Evolutionary conservation across 768 basidiomycete genomes (phyloP).

Genomic region (Auriscalpium vulgare): DNA sequence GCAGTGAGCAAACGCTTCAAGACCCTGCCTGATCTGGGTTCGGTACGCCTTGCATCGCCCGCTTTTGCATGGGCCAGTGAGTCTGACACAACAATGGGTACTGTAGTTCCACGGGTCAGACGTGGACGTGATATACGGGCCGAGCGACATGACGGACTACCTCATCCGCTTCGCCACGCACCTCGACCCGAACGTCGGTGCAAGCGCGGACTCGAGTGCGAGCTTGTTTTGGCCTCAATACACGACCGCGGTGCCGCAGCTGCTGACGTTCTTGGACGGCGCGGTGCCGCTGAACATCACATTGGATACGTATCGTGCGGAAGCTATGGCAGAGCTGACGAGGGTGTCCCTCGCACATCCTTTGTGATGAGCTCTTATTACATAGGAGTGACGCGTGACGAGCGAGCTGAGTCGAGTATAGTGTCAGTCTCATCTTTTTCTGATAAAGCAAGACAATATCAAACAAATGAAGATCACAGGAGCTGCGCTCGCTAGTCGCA

Average conservation of each 20-base stretch:
- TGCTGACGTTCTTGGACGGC: slow-evolving; percentile 19
- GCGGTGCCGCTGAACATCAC: slow-evolving; percentile 10
- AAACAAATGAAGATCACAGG: no score
- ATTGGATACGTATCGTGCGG: slow-evolving; percentile 17
- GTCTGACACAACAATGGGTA: no score
- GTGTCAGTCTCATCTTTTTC: no score
- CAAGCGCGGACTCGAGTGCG: background rate
- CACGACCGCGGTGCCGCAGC: slow-evolving; percentile 7
- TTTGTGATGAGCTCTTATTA: no score
- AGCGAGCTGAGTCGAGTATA: no score
- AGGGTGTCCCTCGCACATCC: no score
- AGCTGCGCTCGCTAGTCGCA: no score
- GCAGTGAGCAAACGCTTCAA: slow-evolving; percentile 8
- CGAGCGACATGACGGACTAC: slow-evolving; percentile 13
- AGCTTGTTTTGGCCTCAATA: slow-evolving; percentile 18
- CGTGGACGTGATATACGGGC: slow-evolving; percentile 4
- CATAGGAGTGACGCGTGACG: no score
- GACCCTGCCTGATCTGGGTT: background rate
- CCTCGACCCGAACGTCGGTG: slow-evolving; percentile 18
- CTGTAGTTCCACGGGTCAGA: slow-evolving; percentile 11
- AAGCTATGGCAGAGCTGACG: background rate
- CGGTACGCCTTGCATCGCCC: background rate
- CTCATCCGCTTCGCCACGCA: slow-evolving; percentile 21
- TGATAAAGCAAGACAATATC: no score
- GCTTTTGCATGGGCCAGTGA: background rate